These are phyloP conservation scores for Candida pini DNA, from an alignment of 805 yeast genomes.

Conservation along the genomic window DNA sequence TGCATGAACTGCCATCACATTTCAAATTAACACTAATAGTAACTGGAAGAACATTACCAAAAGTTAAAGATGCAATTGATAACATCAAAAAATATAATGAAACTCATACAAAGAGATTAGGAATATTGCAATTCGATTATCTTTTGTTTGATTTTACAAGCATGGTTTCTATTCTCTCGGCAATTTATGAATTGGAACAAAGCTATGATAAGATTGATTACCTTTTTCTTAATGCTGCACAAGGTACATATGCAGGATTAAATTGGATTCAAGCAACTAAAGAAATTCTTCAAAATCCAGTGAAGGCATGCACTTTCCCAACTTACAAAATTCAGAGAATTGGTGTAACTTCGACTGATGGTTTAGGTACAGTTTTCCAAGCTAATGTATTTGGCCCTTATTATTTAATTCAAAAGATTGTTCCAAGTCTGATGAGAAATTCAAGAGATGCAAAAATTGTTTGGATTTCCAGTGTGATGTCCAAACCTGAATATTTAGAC, in stretches of 20 bases:
- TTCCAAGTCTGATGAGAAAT: slow-evolving; percentile 41
- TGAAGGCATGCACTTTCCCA: slow-evolving; percentile 84
- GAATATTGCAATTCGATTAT: slow-evolving; percentile 78
- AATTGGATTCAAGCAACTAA: slow-evolving; percentile 77
- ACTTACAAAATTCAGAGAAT: slow-evolving; percentile 75
- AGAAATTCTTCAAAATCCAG: slow-evolving; percentile 61
- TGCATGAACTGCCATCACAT: slow-evolving; percentile 51
- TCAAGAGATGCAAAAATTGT: slow-evolving; percentile 53
- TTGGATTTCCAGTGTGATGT: slow-evolving; percentile 85
- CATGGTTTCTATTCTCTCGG: slow-evolving; percentile 78
- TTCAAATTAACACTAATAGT: slow-evolving; percentile 71
- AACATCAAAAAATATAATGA: slow-evolving; percentile 43
- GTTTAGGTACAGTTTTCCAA: slow-evolving; percentile 83
- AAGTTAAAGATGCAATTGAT: slow-evolving; percentile 70
- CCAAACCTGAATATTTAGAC: slow-evolving; percentile 68
- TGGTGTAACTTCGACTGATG: slow-evolving; percentile 75
- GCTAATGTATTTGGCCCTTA: slow-evolving; percentile 97
- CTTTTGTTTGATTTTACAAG: slow-evolving; percentile 82
- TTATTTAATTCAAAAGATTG: slow-evolving; percentile 65
- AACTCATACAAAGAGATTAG: slow-evolving; percentile 35
- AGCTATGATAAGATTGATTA: slow-evolving; percentile 68
- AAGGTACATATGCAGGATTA: slow-evolving; percentile 79
- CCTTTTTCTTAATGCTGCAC: slow-evolving; percentile 83
- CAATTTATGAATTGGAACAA: slow-evolving; percentile 62
- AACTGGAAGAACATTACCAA: slow-evolving; percentile 83